Conservation (phyloP, 1,284 basidiomycete genomes). For the Neonothopanus nambi region DNA sequence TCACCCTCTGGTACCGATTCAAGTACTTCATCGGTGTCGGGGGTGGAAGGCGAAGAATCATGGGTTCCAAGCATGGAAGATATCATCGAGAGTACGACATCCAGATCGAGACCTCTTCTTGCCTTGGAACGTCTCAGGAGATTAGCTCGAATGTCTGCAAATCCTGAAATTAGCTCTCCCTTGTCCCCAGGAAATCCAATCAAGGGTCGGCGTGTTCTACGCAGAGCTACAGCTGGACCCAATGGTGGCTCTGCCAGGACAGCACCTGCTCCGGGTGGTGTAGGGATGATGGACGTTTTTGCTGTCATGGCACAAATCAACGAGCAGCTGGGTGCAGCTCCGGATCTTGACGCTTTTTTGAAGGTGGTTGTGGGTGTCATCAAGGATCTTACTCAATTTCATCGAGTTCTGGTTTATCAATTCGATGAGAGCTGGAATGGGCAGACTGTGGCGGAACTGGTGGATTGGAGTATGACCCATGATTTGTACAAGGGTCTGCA, state of each 20-base stretch:
- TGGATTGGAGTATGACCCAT: conserved; percentile 81
- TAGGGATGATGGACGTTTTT: conserved; percentile 81
- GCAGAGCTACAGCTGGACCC: conserved; percentile 19
- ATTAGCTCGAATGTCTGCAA: conserved; percentile 30
- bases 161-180: not conserved
- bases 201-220: conserved; percentile 16
- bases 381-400: conserved; percentile 83
- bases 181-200: conserved; percentile 8
- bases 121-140: conserved; percentile 72
- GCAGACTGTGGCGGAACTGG: conserved; percentile 81
- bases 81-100: conserved; percentile 76
- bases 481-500: conserved; percentile 79
- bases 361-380: conserved; percentile 81
- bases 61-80: conserved; percentile 59
- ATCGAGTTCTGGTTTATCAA: conserved; percentile 88
- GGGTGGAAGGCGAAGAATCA: conserved; percentile 38
- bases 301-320: conserved; percentile 84
- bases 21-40: conserved; percentile 14
- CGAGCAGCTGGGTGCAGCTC: conserved; percentile 76
- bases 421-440: conserved; percentile 78
- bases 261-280: conserved; percentile 31
- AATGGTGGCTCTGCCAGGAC: conserved; percentile 9
- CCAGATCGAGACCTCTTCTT: conserved; percentile 70
- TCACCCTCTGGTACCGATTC: not conserved
- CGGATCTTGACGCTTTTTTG: conserved; percentile 72